A percentile compares a stretch with the other conserved stretches of the same genome.
phyloP scores from a whole-genome alignment of 495 filamentous ascomycete genomes.

The Echria macrotheca region DNA sequence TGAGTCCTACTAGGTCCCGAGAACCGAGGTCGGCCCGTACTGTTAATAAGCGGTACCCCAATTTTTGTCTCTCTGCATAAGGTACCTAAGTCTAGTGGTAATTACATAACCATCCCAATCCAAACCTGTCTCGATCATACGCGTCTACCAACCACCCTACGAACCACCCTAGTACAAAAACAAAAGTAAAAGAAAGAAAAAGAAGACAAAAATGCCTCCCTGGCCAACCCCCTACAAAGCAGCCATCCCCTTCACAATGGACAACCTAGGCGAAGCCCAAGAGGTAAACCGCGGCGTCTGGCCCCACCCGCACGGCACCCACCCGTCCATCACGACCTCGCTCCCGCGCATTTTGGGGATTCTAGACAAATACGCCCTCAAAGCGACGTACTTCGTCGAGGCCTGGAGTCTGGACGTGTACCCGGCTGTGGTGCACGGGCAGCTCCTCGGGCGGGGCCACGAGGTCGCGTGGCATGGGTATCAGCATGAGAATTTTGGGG shows the following conservation, averaged over 20 bases:
- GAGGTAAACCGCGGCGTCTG: constrained; percentile 25
- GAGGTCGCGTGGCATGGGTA: constrained; percentile 34
- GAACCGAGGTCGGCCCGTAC: no score
- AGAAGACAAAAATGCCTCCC: background rate
- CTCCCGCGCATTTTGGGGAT: constrained; percentile 31
- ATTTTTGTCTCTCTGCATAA: no score
- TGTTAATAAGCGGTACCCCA: no score
- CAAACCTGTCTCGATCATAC: no score
- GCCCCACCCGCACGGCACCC: constrained; percentile 24
- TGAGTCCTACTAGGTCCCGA: no score
- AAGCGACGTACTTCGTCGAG: constrained; percentile 33
- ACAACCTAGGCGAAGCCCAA: constrained; percentile 38
- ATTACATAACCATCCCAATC: no score
- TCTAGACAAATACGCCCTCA: constrained; percentile 19
- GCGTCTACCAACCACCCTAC: no score
- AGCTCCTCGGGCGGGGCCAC: constrained; percentile 17
- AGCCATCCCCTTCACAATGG: constrained; percentile 34
- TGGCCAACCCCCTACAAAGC: constrained; percentile 26
- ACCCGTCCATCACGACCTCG: constrained; percentile 22
- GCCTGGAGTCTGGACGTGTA: constrained; percentile 31
- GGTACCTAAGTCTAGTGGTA: no score
- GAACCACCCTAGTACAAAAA: no score
- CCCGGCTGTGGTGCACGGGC: constrained; percentile 15
- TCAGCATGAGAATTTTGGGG: constrained; percentile 29
- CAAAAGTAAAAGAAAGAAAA: no score